Evolutionary conservation across 352 stramenopile genomes (phyloP).

Genomic region (Pythium aquatile): DNA sequence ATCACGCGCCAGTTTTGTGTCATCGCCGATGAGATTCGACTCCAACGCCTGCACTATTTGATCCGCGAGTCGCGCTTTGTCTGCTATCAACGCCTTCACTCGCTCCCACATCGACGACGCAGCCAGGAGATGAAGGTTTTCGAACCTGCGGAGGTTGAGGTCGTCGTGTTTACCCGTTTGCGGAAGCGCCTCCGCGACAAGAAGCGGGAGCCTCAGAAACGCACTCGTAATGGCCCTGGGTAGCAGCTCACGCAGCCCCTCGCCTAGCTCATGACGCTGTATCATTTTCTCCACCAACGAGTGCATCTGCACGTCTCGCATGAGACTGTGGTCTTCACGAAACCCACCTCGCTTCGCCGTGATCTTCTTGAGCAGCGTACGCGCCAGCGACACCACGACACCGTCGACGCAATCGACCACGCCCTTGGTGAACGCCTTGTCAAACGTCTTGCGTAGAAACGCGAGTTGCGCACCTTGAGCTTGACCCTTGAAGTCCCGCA

Average conservation of each 20-base stretch:
- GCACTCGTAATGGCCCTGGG: not conserved
- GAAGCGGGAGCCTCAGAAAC: not conserved
- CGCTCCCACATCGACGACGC: conserved; percentile 4
- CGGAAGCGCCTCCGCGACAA: not conserved
- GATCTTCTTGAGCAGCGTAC: not conserved
- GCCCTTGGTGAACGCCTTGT: not conserved
- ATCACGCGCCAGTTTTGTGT: not conserved
- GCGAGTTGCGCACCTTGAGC: not conserved
- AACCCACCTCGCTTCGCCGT: not conserved
- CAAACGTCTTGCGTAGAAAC: not conserved
- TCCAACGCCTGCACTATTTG: conserved; percentile 1
- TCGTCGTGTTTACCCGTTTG: not conserved
- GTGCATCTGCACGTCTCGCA: not conserved
- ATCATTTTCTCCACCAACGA: conserved; percentile 6
- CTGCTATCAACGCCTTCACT: not conserved
- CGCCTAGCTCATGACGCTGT: not conserved
- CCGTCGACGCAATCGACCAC: not conserved
- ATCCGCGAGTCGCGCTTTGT: not conserved
- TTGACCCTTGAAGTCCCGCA: not conserved
- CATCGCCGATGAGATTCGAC: not conserved
- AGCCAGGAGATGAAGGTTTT: conserved; percentile 6
- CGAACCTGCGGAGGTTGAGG: not conserved
- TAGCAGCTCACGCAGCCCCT: not conserved
- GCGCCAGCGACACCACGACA: not conserved
- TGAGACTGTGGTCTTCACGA: not conserved